These are phyloP conservation scores for Boletus reticulatus DNA, from an alignment of 768 basidiomycete genomes.

Conservation along the genomic window DNA sequence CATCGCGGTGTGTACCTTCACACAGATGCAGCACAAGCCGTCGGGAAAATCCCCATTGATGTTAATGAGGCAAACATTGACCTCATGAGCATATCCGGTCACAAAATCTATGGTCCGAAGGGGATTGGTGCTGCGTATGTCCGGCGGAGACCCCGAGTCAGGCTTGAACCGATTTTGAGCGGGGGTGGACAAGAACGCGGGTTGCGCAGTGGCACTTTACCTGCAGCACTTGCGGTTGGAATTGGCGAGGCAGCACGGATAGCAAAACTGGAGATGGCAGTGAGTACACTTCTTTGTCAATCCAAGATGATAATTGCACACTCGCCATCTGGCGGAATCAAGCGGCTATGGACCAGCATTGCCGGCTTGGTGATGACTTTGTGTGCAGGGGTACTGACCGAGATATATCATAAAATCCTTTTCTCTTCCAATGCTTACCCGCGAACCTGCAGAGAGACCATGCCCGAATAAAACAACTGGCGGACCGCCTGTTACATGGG, in stretches of 20 bases:
- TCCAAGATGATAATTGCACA: slow-evolving; percentile 50
- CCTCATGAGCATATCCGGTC: slow-evolving; percentile 93
- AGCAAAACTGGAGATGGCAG: slow-evolving; percentile 88
- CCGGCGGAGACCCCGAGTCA: slow-evolving; percentile 84
- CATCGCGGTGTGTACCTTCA: slow-evolving; percentile 93
- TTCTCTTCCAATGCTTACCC: not conserved
- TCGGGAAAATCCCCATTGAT: slow-evolving; percentile 86
- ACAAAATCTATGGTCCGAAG: slow-evolving; percentile 98
- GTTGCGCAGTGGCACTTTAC: slow-evolving; percentile 89
- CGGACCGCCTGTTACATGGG: slow-evolving; percentile 75
- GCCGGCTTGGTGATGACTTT: slow-evolving; percentile 60
- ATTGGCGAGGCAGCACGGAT: slow-evolving; percentile 93
- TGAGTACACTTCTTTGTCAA: slow-evolving; percentile 46
- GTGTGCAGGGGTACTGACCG: slow-evolving; percentile 96
- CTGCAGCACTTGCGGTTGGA: slow-evolving; percentile 85
- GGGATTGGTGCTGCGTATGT: slow-evolving; percentile 95
- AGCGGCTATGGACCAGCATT: slow-evolving; percentile 36
- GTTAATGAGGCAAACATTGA: slow-evolving; percentile 96
- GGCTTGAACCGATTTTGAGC: slow-evolving; percentile 90
- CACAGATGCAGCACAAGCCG: slow-evolving; percentile 96
- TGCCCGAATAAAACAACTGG: slow-evolving; percentile 65
- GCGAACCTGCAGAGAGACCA: slow-evolving; percentile 66
- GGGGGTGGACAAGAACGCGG: slow-evolving; percentile 99
- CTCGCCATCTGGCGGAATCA: slow-evolving; percentile 34
- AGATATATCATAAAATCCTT: not conserved